phyloP scores from a whole-genome alignment of 2,329 filamentous ascomycete species.

The Trichoderma sp. region DNA sequence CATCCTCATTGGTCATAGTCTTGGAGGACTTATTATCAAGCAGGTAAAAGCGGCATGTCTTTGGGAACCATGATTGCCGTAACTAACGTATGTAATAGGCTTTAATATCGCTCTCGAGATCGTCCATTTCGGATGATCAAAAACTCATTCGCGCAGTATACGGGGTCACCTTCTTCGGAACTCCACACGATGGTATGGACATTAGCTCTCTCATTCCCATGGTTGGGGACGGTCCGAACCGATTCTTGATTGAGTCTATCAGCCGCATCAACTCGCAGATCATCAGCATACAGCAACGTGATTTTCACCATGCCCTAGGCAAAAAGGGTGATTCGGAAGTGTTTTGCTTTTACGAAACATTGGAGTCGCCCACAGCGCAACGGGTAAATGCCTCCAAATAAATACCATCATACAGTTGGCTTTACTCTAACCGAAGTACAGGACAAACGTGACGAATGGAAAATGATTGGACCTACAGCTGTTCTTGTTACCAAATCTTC shows the following conservation, averaged over 20 bases:
- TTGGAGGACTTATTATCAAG: not conserved
- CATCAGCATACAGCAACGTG: not conserved
- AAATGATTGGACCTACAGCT: not conserved
- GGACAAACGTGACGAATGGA: not conserved
- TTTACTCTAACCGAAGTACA: not conserved
- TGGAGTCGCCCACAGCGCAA: not conserved
- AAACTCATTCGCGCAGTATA: not conserved
- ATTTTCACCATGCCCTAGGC: not conserved
- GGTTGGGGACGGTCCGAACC: not conserved
- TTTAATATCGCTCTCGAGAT: not conserved
- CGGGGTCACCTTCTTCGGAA: not conserved
- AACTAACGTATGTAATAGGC: not conserved
- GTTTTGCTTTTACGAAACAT: not conserved
- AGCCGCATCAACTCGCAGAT: not conserved
- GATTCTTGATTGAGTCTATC: not conserved
- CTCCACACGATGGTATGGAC: not conserved
- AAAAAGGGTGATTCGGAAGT: not conserved
- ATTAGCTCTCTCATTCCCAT: not conserved
- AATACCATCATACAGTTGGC: conserved; percentile 14
- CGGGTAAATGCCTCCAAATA: not conserved
- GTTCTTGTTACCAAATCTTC: not conserved
- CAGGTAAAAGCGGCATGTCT: not conserved
- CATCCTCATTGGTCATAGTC: not conserved
- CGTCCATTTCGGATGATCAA: not conserved
- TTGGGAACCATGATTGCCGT: not conserved